Conservation (phyloP, 768 basidiomycete species). For the Phlegmacium glaucopus region DNA sequence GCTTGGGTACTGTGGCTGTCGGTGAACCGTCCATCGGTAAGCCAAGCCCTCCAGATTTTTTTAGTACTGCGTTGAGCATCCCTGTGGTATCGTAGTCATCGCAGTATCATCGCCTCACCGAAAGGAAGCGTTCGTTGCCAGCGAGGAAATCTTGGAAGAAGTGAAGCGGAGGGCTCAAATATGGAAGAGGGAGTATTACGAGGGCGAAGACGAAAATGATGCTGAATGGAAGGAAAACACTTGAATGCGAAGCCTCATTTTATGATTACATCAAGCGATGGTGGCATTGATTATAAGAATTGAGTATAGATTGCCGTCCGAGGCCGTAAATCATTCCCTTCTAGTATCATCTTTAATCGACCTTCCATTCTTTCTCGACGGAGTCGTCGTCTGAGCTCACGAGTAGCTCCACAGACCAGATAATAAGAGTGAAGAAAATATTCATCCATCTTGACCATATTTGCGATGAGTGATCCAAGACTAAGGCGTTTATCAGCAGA, state of each 20-base stretch:
- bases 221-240: conserved; percentile 73
- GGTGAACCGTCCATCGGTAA: conserved; percentile 72
- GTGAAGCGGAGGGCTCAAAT: conserved; percentile 83
- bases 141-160: conserved; percentile 81
- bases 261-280: not conserved
- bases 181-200: conserved; percentile 91
- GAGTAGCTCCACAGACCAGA: conserved; percentile 80
- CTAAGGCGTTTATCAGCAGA: conserved; percentile 32
- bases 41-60: conserved; percentile 1
- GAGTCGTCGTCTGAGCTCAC: conserved; percentile 75
- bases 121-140: conserved; percentile 74
- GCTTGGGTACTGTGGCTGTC: conserved; percentile 73
- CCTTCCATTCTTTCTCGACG: conserved; percentile 70
- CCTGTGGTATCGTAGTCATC: conserved; percentile 47
- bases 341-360: conserved; percentile 44
- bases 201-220: conserved; percentile 55
- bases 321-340: no score
- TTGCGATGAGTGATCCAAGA: conserved; percentile 86
- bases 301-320: conserved; percentile 1
- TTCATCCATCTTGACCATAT: conserved; percentile 95
- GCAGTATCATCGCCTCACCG: conserved; percentile 84
- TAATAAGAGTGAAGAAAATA: conserved; percentile 78
- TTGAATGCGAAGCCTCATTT: conserved; percentile 16
- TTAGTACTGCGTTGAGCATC: not conserved
- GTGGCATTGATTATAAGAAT: conserved; percentile 4